These are phyloP conservation scores for Bipolaris bicolor DNA, from an alignment of 2,329 filamentous ascomycete species.

Conservation along the genomic window DNA sequence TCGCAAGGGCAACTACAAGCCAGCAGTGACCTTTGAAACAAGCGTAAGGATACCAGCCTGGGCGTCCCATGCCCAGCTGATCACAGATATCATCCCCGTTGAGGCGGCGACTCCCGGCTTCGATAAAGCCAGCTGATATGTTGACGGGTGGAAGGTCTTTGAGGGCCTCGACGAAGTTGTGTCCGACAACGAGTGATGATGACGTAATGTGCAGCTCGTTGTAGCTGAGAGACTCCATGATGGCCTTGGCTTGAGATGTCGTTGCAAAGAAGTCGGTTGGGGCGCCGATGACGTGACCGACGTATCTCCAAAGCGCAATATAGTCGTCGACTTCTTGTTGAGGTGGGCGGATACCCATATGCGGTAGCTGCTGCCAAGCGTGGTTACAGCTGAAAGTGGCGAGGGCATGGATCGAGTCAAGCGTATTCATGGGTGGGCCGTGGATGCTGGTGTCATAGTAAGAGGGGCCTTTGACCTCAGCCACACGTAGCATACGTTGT, in stretches of 20 bases:
- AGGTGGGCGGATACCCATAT: neutral
- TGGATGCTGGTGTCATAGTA: neutral
- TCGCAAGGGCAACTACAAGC: neutral
- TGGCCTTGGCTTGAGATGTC: neutral
- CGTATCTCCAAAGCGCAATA: constrained; percentile 1
- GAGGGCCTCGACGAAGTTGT: constrained; percentile 1
- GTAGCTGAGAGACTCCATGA: neutral
- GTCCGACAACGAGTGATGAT: neutral
- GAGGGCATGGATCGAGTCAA: neutral
- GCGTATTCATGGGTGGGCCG: neutral
- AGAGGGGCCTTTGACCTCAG: neutral
- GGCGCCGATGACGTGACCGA: neutral
- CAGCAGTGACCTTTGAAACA: constrained; percentile 1
- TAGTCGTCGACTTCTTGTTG: constrained; percentile 1
- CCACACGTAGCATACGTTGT: constrained; percentile 1
- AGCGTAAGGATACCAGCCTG: constrained; percentile 2
- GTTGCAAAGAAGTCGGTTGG: constrained; percentile 1
- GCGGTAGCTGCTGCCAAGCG: neutral
- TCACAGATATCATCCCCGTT: neutral
- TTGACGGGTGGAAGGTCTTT: constrained; percentile 1
- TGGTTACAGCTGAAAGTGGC: constrained; percentile 2
- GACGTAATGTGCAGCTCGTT: neutral
- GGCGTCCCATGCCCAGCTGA: neutral
- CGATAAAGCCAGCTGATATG: constrained; percentile 2
- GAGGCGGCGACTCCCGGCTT: neutral